Evolutionary conservation across 148 eudicot species (phyloP).

Genomic region (Limonium bicolor): DNA sequence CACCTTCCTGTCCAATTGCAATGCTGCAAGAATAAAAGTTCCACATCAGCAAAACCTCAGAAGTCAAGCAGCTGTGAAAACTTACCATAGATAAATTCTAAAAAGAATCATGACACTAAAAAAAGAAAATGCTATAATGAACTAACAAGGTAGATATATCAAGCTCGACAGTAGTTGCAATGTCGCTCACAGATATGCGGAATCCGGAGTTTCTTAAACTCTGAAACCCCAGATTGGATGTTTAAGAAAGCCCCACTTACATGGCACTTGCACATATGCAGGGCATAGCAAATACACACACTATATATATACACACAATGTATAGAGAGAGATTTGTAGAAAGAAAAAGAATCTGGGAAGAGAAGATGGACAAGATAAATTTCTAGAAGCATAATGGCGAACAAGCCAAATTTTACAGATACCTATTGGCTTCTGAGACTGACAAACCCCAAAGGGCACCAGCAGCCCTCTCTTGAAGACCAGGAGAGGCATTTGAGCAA

Average conservation of each 20-base stretch:
- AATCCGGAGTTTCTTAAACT: too few species aligned
- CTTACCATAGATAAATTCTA: too few species aligned
- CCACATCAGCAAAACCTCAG: not conserved
- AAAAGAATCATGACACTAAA: not conserved
- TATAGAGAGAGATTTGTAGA: not conserved
- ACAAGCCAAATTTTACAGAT: slow-evolving; percentile 1
- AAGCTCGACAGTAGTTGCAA: too few species aligned
- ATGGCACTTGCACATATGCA: too few species aligned
- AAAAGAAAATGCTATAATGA: too few species aligned
- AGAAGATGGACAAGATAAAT: not conserved
- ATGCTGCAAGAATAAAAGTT: slow-evolving; percentile 30
- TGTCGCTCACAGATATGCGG: too few species aligned
- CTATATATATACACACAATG: slow-evolving; percentile 1
- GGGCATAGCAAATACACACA: too few species aligned
- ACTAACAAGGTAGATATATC: too few species aligned
- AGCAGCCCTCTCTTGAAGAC: slow-evolving; percentile 99
- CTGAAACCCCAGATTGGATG: too few species aligned
- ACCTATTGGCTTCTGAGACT: slow-evolving; percentile 94
- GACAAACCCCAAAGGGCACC: slow-evolving; percentile 99
- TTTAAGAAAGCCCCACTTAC: too few species aligned
- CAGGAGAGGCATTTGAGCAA: slow-evolving; percentile 77
- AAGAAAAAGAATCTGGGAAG: not conserved
- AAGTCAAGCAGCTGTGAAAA: too few species aligned
- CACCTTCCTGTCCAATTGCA: slow-evolving; percentile 97
- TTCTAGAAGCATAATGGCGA: not conserved